These are phyloP conservation scores for Trametes cinnabarina DNA, from an alignment of 768 basidiomycete species.

Conservation along the genomic window DNA sequence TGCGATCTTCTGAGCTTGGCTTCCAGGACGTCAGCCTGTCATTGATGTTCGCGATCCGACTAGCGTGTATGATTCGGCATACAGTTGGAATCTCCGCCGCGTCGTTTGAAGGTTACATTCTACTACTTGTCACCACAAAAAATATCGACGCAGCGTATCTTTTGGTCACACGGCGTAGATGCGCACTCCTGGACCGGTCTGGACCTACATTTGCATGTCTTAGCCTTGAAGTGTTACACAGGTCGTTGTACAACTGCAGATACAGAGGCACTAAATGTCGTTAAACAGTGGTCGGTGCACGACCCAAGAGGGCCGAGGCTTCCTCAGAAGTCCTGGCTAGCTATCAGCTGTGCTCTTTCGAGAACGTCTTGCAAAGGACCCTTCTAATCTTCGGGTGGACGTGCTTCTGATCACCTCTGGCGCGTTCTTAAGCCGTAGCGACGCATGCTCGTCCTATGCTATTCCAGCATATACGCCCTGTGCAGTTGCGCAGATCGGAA, in stretches of 20 bases:
- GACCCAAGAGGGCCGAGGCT: not conserved
- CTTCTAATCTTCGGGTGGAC: not conserved
- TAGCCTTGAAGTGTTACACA: not conserved
- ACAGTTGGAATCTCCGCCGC: not conserved
- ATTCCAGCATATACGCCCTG: not conserved
- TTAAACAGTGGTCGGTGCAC: too few species aligned
- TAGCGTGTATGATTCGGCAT: not conserved
- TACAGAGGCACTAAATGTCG: not conserved
- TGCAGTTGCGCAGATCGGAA: constrained; percentile 6
- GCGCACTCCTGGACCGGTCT: not conserved
- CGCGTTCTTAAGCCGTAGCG: not conserved
- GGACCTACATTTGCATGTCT: not conserved
- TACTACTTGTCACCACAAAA: not conserved
- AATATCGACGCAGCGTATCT: not conserved
- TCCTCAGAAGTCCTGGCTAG: not conserved
- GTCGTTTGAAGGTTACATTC: not conserved
- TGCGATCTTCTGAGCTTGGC: constrained; percentile 2
- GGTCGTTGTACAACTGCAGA: not conserved
- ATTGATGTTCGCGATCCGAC: not conserved
- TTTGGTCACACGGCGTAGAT: not conserved
- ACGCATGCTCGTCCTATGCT: constrained; percentile 10
- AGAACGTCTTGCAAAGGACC: not conserved
- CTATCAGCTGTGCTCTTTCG: not conserved
- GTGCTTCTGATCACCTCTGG: not conserved
- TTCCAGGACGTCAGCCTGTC: not conserved